Base-by-base conservation (phyloP, 495 filamentous ascomycete species). In the Acidomyces sp. region DNA sequence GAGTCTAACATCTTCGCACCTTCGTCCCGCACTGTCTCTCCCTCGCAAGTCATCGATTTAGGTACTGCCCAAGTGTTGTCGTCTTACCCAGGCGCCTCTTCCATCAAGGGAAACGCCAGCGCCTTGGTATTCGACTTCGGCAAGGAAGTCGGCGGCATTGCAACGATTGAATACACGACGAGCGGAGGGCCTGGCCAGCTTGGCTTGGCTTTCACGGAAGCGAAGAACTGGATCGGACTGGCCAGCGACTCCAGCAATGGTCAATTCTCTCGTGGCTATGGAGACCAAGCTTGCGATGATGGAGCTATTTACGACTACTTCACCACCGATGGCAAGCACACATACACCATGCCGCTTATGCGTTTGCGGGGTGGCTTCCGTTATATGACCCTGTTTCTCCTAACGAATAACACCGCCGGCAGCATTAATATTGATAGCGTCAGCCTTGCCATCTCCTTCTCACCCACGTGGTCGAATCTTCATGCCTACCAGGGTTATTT, bases 141-240 rank as follows among this genome's bases (percentile, higher is more conserved):
- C 13, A 58, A 57, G 24, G 64, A 65, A 34, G 51, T 67, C 2
- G 65, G 53, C 10, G 63, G 64, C 10, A 51, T 60, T 6, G 57
- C 61, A 4, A 54, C 54, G 3, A 36, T 67, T 6, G 43, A 55
- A 16, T 53, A 65, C 12, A 41, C 30, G 15, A 42, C 52, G 6
- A 55, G 60, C 2, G 43, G 52, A 3, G 51, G 51, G 5, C n/a
- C 35, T 1, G 72, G 70, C 3, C 52, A 62, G 0, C 49, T 80
- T 6, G 73, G 75, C 0, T 55, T 80, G 10, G 74, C 75, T 4
- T 78, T 78, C 49, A 67, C 70, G 3, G 76, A 78, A 56, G 69
- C 68, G 1, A 75, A 71, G 45, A 68, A 76, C 37, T 78, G 66
- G 64, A 71, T 77, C 45, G 74, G 75, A 61, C 32, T 71, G 47